Base-by-base conservation (phyloP, 1,284 basidiomycete species). In the Cryptococcus sp. region DNA sequence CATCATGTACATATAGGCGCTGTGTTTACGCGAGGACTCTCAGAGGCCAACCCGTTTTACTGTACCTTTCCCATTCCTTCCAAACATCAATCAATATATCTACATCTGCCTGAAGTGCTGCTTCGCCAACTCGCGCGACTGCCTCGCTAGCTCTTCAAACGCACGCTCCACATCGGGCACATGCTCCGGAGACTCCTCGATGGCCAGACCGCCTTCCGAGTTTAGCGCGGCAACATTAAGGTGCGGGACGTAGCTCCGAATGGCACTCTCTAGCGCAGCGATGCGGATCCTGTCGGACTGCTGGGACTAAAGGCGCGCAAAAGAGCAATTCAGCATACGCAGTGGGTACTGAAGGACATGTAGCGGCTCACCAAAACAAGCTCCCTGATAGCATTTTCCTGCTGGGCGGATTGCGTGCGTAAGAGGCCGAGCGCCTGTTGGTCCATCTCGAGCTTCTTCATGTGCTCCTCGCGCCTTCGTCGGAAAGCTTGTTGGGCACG, bases 401-500 rank as follows among this genome's bases (percentile, higher is more conserved):
- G 61, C n/a, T 66, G 64, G 2, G 51, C 51, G 24, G 70, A 59
- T 3, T 66, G 63, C 28, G 51, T 48, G 28, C 65, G 63, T 3
- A 68, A 58, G 9, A 53, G 43, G 21, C 56, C 62, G 11, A 72
- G 60, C 18, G 67, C 63, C 15, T 65, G 61, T 1, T 64, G 59
- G 52, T 73, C 71, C 2, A 56, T 45, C 56, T 76, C 72, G 33
- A 76, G 66, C 57, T 70, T 62, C 56, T 72, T 72, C 64, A 77
- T 76, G 59, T 68, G 59, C 60, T 77, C 74, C 55, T 77, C 75
- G 33, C 75, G 63, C 37, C 69, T 53, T 46, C 71, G 64, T 23
- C 75, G 60, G 65, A 74, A 77, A 4, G 70, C 68, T 55, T 75
- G 74, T 59, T 77, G 75, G 5, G 75, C 75, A 45, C 70, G 69